These are phyloP conservation scores for Backusella tarrabulga DNA, from an alignment of 192 early-diverging fungal genomes.

Conservation along the genomic window DNA sequence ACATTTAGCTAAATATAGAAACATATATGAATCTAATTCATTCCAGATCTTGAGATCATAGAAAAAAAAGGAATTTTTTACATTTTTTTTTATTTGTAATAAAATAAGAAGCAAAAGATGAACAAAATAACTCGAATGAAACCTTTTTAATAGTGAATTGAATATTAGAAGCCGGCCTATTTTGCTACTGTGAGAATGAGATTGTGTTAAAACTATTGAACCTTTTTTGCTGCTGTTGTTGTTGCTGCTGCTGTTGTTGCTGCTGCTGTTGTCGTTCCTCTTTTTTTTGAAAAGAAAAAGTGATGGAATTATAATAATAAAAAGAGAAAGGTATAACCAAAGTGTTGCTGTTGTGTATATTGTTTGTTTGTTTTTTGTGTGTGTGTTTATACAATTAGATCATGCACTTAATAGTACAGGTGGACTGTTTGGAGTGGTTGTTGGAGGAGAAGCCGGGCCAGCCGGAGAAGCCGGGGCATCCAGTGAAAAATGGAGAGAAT, in stretches of 20 bases:
- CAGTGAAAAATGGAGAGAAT: constrained; percentile 1
- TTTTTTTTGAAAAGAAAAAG: background rate
- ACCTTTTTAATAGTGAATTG: background rate
- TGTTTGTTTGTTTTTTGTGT: background rate
- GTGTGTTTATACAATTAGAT: background rate
- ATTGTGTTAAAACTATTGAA: background rate
- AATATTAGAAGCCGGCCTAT: background rate
- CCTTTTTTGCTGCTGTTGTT: background rate
- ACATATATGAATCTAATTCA: background rate
- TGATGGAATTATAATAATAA: background rate
- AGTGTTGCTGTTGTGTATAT: background rate
- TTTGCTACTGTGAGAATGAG: background rate
- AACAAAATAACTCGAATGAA: background rate
- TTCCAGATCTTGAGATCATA: background rate
- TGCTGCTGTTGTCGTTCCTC: background rate
- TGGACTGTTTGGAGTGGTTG: constrained; percentile 9
- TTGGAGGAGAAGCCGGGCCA: constrained; percentile 16
- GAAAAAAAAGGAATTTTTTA: background rate
- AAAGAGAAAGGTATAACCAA: background rate
- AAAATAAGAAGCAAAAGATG: background rate
- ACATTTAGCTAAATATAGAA: background rate
- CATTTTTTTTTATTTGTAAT: background rate
- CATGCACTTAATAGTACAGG: constrained; percentile 18
- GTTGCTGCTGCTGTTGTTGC: background rate
- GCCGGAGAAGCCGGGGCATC: constrained; percentile 17